phyloP scores from a whole-genome alignment of 495 filamentous ascomycete species.

The Penicillium steckii region DNA sequence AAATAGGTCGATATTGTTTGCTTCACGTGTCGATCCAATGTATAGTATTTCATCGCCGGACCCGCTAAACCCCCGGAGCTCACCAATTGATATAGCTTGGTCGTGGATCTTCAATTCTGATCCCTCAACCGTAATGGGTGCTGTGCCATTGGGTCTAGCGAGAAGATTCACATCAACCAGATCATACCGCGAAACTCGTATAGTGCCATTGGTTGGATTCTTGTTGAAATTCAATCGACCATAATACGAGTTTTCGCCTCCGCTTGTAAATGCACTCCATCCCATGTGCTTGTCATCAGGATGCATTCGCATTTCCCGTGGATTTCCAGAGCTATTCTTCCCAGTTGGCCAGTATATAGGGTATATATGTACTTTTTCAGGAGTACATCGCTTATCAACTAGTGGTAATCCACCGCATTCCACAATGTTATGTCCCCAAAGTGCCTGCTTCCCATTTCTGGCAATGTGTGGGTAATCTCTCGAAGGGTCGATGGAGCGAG shows the following conservation, averaged over 20 bases:
- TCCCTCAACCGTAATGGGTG: constrained; percentile 1
- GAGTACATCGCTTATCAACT: constrained; percentile 12
- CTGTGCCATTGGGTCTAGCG: not conserved
- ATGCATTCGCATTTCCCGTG: constrained; percentile 23
- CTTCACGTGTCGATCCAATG: constrained; percentile 18
- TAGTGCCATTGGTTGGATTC: constrained; percentile 7
- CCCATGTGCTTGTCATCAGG: constrained; percentile 23
- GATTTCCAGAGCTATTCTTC: constrained; percentile 6
- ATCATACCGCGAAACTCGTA: constrained; percentile 19
- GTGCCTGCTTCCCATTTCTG: constrained; percentile 9
- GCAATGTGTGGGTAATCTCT: constrained; percentile 20
- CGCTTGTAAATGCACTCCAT: constrained; percentile 15
- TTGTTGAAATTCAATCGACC: constrained; percentile 22
- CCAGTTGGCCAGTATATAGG: constrained; percentile 18
- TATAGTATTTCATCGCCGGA: constrained; percentile 20
- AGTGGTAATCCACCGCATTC: constrained; percentile 14
- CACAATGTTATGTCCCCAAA: constrained; percentile 20
- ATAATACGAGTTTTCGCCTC: constrained; percentile 16
- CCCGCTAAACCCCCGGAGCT: constrained; percentile 24
- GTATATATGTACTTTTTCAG: constrained; percentile 17
- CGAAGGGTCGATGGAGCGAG: not conserved
- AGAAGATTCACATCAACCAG: constrained; percentile 20
- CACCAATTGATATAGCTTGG: constrained; percentile 18
- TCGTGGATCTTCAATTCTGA: constrained; percentile 11
- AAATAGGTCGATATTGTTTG: constrained; percentile 26